These are phyloP conservation scores for Fusarium multiceps DNA, from an alignment of 2,329 filamentous ascomycete species.

Conservation along the genomic window DNA sequence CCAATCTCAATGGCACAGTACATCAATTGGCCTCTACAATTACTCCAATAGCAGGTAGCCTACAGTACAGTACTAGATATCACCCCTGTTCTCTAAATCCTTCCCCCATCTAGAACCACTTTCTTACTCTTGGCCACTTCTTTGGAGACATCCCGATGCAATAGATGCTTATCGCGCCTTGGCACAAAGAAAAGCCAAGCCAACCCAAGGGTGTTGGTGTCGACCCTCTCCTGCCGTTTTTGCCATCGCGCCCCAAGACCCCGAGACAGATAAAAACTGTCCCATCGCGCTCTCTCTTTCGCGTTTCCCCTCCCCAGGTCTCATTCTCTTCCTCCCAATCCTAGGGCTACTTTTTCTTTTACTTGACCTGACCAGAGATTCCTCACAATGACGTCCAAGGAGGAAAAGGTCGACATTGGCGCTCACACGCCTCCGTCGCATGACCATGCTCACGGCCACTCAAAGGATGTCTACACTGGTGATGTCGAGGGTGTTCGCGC, in stretches of 20 bases:
- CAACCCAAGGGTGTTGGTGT: background rate
- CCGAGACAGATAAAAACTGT: slow-evolving; percentile 29
- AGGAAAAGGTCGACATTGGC: slow-evolving; percentile 36
- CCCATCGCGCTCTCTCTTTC: background rate
- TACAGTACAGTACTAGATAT: too few relatives aligned
- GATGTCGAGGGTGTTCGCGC: slow-evolving; percentile 23
- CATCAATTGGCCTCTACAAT: background rate
- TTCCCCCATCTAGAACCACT: slow-evolving; percentile 23
- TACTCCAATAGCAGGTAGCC: too few relatives aligned
- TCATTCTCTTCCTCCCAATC: background rate
- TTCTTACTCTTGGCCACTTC: background rate
- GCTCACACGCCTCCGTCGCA: slow-evolving; percentile 30
- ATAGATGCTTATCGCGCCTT: slow-evolving; percentile 32
- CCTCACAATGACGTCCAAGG: slow-evolving; percentile 36
- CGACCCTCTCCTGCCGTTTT: slow-evolving; percentile 42
- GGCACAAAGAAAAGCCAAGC: slow-evolving; percentile 7
- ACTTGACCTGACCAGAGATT: background rate
- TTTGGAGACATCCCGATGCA: background rate
- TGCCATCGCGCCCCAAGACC: slow-evolving; percentile 23
- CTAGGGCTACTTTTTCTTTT: background rate
- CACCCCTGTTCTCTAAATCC: too few relatives aligned
- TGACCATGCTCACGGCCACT: background rate
- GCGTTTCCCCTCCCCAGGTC: background rate
- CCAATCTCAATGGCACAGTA: background rate
- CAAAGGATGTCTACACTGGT: slow-evolving; percentile 19